These are phyloP conservation scores for Neurospora sp. DNA, from an alignment of 495 filamentous ascomycete genomes.

Conservation along the genomic window DNA sequence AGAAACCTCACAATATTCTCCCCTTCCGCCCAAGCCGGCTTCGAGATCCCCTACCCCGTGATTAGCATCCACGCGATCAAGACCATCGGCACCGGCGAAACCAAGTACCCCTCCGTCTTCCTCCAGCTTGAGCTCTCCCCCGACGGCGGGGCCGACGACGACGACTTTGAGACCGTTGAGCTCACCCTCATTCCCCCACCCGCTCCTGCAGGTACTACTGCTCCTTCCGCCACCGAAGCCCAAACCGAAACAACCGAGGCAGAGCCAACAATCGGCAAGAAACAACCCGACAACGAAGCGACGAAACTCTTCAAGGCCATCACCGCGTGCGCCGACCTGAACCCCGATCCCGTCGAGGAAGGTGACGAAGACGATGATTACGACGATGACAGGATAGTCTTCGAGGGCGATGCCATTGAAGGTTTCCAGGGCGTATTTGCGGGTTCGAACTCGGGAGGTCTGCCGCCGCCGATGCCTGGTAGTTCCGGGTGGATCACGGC, in stretches of 20 bases:
- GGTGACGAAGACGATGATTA: conserved; percentile 41
- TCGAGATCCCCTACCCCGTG: conserved; percentile 77
- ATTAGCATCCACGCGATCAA: conserved; percentile 87
- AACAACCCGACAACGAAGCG: conserved; percentile 18
- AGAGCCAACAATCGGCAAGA: not conserved
- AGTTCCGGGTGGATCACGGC: conserved; percentile 94
- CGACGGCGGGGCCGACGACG: conserved; percentile 47
- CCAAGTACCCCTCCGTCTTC: conserved; percentile 53
- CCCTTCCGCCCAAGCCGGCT: conserved; percentile 44
- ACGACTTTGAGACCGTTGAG: conserved; percentile 59
- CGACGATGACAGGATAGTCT: conserved; percentile 44
- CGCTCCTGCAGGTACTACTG: not conserved
- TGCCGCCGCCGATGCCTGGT: conserved; percentile 71
- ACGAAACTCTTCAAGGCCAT: conserved; percentile 65
- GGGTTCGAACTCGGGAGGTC: conserved; percentile 37
- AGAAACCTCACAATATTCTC: conserved; percentile 71
- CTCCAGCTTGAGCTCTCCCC: conserved; percentile 64
- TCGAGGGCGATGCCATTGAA: conserved; percentile 44
- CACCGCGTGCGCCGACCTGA: conserved; percentile 76
- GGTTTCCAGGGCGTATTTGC: conserved; percentile 36
- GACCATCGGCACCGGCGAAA: conserved; percentile 24
- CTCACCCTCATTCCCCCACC: conserved; percentile 58
- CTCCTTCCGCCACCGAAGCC: conserved; percentile 7
- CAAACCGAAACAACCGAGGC: conserved; percentile 20
- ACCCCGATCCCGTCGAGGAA: conserved; percentile 60